Evolutionary conservation across 2,329 filamentous ascomycete genomes (phyloP), one percentile per base, ranked within the genome.

Genomic region (Calonectria pteridis): DNA sequence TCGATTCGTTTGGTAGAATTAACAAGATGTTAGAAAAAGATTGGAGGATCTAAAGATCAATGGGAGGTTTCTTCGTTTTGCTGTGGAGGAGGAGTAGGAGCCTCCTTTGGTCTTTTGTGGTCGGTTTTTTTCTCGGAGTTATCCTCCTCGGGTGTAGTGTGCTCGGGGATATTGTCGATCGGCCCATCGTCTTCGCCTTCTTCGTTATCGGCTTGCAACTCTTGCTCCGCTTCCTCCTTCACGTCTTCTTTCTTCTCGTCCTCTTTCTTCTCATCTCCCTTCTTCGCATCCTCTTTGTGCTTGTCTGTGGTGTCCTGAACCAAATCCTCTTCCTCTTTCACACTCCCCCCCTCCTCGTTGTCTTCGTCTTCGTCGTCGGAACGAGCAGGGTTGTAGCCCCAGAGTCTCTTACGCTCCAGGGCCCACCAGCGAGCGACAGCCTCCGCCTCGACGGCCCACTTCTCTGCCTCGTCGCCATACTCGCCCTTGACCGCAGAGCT

Each of bases 381-480:
- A 14, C 35, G 53, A 16, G 31, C 23, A 26, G 55, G 31, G 11
- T 11, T 50, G 13, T 69, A 69, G 6, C 31, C 67, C 78, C 78
- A 80, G 26, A 80, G 73, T 16, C 78, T 73, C 69, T 80, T 78
- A 0, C 78, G 77, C 33, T 80, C 78, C 1, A 76, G 70, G 20
- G 62, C 69, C 78, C 78, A 80, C 78, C 78, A 80, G 35, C 74
- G 64, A 11, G 75, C 78, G 46, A 80, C 73, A 2, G 77, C 76
- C 59, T 77, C 75, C 2, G 78, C 78, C 51, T 80, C 78, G 4
- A 59, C 35, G 6, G 78, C 81, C 82, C 82, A 84, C 16, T 83
- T 75, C 33, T 81, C 78, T n/a, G 80, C 71, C n/a, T 79, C 63
- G 46, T 79, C 4, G 72, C 77, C 71, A 46, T 71, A n/a, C n/a